These are phyloP conservation scores for Kodamaea ohmeri DNA, from an alignment of 1,139 yeast genomes.

Conservation along the genomic window DNA sequence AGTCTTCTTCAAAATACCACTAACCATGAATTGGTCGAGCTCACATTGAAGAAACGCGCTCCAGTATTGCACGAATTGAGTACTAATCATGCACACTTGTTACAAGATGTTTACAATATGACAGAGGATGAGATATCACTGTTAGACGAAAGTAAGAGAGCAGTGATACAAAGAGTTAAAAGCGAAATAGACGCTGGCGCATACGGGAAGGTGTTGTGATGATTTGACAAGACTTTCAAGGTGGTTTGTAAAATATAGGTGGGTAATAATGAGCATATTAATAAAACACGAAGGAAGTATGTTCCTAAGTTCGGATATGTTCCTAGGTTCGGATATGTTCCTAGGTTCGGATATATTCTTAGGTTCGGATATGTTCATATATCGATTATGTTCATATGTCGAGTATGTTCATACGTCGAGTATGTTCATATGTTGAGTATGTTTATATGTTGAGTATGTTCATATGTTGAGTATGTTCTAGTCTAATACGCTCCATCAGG, in stretches of 20 bases:
- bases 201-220: conserved; percentile 31
- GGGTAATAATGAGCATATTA: not conserved
- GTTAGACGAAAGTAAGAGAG: conserved; percentile 59
- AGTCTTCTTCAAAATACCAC: conserved; percentile 59
- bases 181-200: conserved; percentile 45
- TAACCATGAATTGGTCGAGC: conserved; percentile 52
- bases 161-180: conserved; percentile 36
- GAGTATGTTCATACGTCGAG: too few species aligned
- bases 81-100: conserved; percentile 49
- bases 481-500: too few species aligned
- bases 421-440: too few species aligned
- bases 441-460: too few species aligned
- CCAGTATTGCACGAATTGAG: conserved; percentile 43
- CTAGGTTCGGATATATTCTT: too few species aligned
- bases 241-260: too few species aligned
- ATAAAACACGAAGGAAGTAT: not conserved
- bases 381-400: too few species aligned
- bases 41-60: conserved; percentile 34
- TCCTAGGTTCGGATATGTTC: too few species aligned
- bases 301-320: too few species aligned
- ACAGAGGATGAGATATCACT: conserved; percentile 60
- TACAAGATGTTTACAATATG: conserved; percentile 56
- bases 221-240: not conserved
- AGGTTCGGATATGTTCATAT: too few species aligned
- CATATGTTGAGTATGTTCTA: too few species aligned